Base-by-base conservation (phyloP, 768 basidiomycete genomes). In the Amanita brunnescens region DNA sequence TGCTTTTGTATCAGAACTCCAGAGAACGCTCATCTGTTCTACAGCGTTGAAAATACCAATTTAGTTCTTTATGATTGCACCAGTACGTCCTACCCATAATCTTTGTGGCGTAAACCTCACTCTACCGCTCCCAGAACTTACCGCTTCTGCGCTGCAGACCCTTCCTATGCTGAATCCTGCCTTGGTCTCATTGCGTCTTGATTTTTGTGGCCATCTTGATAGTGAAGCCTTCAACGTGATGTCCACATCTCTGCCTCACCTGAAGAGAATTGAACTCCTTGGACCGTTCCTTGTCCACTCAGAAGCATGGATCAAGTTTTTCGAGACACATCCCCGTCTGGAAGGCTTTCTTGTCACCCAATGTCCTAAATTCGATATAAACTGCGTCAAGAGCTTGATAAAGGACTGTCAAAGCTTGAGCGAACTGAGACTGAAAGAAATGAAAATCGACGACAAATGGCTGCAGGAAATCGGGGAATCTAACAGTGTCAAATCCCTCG, bases 41-140 rank as follows among this genome's bases (percentile, higher is more conserved):
- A 96, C 61, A 83, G 83, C 52, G 69, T 79, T 1, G 67, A 77
- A 20, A 86, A 92, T 55, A 73, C 74, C 3, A 74, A 69, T 7
- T 70, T 99, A 30, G 79, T 75, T 0, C 67, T 99, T 34, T 94
- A 90, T 59, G 96, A 99, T 67, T 87, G 83, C 37, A 96, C 95
- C 0, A 85, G 92, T 95, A 63, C 57, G 89, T 68, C 14, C 37
- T 26, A 21, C 7, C 10, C 42, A 87, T 68, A n/a, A 5, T 40
- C 39, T 3, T 23, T 34, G 34, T 23, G 45, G 32, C 14, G 7
- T 35, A 8, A 20, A 16, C 14, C 43, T 21, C 3, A 24, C 47
- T 20, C 29, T 42, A 1, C 35, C 12, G 46, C 35, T 14, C 24
- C 38, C 43, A 95, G 91, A 83, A 34, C 75, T 99, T 24, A 64